Evolutionary conservation across 2,329 filamentous ascomycete species (phyloP).

Genomic region (Elsinoe batatas): DNA sequence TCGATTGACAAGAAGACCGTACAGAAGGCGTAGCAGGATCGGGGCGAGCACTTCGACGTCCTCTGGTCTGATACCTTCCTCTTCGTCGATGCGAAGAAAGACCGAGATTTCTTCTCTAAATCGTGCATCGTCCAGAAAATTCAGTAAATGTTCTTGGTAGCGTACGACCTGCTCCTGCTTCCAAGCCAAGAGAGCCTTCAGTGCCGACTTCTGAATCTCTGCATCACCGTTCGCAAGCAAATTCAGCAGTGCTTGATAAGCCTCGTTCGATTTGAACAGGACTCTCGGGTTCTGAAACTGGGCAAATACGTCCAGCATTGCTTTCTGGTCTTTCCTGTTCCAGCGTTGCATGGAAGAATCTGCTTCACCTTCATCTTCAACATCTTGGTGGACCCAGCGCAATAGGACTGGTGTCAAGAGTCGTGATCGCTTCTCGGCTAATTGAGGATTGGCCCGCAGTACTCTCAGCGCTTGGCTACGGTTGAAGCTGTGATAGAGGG

Average conservation of each 20-base stretch:
- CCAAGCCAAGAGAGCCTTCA: conserved; percentile 83
- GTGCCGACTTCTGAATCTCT: conserved; percentile 74
- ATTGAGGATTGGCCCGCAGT: conserved; percentile 58
- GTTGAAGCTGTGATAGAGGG: conserved; percentile 39
- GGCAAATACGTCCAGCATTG: conserved; percentile 69
- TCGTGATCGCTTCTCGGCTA: conserved; percentile 80
- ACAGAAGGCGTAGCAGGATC: conserved; percentile 74
- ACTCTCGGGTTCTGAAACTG: conserved; percentile 81
- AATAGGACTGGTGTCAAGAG: conserved; percentile 78
- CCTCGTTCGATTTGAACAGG: conserved; percentile 65
- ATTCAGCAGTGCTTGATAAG: conserved; percentile 63
- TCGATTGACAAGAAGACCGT: conserved; percentile 78
- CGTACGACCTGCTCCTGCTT: conserved; percentile 65
- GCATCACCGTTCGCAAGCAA: conserved; percentile 80
- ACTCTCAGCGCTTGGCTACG: conserved; percentile 72
- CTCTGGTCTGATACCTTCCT: conserved; percentile 57
- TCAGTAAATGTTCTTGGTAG: conserved; percentile 78
- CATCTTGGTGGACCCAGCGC: conserved; percentile 57
- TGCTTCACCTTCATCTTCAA: conserved; percentile 17
- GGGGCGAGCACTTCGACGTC: conserved; percentile 72
- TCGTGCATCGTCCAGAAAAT: conserved; percentile 77
- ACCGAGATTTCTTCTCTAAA: conserved; percentile 92
- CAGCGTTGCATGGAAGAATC: conserved; percentile 35
- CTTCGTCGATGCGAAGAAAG: conserved; percentile 60
- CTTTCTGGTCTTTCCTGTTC: conserved; percentile 72